Evolutionary conservation across 176 grass and related monocot species (phyloP), one percentile per base, ranked within the genome.

Genomic region (Ensete ventricosum): DNA sequence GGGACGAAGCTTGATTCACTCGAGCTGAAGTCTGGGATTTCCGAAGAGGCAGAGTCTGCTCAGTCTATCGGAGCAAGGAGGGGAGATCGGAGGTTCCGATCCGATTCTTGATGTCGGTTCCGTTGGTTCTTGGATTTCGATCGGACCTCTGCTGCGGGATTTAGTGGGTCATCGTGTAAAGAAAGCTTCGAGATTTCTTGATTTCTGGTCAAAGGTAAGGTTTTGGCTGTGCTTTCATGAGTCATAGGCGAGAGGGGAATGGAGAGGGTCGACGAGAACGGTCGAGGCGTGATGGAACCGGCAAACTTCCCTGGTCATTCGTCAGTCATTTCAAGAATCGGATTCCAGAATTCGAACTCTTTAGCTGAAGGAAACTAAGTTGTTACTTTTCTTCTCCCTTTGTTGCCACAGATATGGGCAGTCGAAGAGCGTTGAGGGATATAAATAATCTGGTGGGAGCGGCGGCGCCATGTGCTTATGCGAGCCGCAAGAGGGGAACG

Each of bases 191-290:
- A 29, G 27, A 2, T 29, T 29, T 29, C 27, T 29, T 29, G 27
- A 29, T 29, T 29, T 24, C 24, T 24, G 24, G 1, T 24, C 24
- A 24, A 24, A 24, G 24, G 24, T 24, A 24, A 24, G 24, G 24
- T 24, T 24, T 24, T 24, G 24, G 24, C 24, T 24, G 24, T 24
- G 24, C 24, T 29, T 29, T 29, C 27, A 2, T 29, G 27, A 29
- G 2, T 29, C 55, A 67, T 53, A 81, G 84, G 79, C 76, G 55
- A 49, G 65, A 29, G 74, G 72, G 17, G 64, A 63, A 95, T 88
- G 91, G 88, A 85, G 77, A 84, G 67, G 69, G 76, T 73, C 22
- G 74, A 78, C 8, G 83, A 89, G 83, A 96, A 96, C 71, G 21
- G 73, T 53, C 81, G 76, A 71, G 22, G 72, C 9, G 66, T 8